phyloP scores from a whole-genome alignment of 352 stramenopile species.

The Pythium aquatile region DNA sequence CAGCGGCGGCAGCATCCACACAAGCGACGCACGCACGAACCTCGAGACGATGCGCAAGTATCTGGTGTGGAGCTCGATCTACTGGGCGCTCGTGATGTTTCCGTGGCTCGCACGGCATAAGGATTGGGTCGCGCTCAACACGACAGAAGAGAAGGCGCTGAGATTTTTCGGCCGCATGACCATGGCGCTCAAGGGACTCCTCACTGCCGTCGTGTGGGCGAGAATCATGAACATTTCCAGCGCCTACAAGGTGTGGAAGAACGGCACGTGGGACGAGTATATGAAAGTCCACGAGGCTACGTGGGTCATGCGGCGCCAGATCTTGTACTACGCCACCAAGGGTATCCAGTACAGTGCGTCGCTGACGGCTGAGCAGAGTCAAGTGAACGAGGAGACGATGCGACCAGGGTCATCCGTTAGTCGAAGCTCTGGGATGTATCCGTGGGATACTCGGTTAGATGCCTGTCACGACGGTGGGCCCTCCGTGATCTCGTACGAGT shows the following conservation, averaged over 20 bases:
- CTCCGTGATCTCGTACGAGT: slow-evolving; percentile 66
- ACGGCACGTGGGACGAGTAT: slow-evolving; percentile 84
- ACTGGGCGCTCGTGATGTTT: slow-evolving; percentile 66
- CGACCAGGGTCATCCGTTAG: slow-evolving; percentile 71
- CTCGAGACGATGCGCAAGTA: slow-evolving; percentile 79
- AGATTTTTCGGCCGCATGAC: slow-evolving; percentile 68
- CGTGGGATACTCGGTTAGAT: slow-evolving; percentile 56
- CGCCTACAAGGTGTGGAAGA: slow-evolving; percentile 72
- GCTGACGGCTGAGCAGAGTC: slow-evolving; percentile 18
- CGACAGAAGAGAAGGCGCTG: slow-evolving; percentile 50
- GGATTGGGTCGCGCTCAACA: slow-evolving; percentile 51
- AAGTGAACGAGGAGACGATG: slow-evolving; percentile 8
- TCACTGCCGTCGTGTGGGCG: slow-evolving; percentile 68
- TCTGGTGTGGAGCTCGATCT: slow-evolving; percentile 65
- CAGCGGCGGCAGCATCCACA: slow-evolving; percentile 38
- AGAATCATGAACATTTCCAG: slow-evolving; percentile 58
- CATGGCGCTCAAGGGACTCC: slow-evolving; percentile 60
- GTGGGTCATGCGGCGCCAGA: slow-evolving; percentile 80
- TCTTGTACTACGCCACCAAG: slow-evolving; percentile 82
- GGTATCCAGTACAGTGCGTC: slow-evolving; percentile 58
- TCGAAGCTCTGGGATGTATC: slow-evolving; percentile 61
- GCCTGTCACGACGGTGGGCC: slow-evolving; percentile 30
- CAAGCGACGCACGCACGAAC: slow-evolving; percentile 56
- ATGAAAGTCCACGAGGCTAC: slow-evolving; percentile 84
- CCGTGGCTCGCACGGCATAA: slow-evolving; percentile 69